Base-by-base conservation (phyloP, 352 stramenopile genomes). In the Phytophthora hybrid region DNA sequence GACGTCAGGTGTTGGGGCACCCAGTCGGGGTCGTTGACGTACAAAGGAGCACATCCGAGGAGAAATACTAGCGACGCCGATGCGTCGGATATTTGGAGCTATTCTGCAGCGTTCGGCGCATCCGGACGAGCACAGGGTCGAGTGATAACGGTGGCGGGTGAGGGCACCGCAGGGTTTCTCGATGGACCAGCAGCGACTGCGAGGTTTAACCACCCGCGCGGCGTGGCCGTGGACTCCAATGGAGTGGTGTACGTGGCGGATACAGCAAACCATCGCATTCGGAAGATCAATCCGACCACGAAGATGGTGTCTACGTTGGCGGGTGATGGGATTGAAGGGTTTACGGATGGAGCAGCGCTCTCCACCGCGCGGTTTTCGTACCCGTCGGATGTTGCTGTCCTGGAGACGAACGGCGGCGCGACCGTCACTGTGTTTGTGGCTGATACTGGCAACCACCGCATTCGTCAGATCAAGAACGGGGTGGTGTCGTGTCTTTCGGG, bases 221-320 rank as follows among this genome's bases (percentile, higher is more conserved):
- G 95, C 62, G 84, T 99, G 21, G 95, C 94, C 1, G 88, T 98
- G 11, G 96, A 98, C 76, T 91, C 88, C 21, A 88, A 87, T 11
- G 93, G 95, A 8, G 90, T 98, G 44, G 87, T 99, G 6, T 99
- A 98, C 76, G 93, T 99, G 3, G 94, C 94, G 1, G 97, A 99
- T 77, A 99, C 91, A 18, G 91, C 91, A 39, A 99, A 99, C 78
- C 96, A 98, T 73, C 59, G 91, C 10, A 98, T 99, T 44, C 80
- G 95, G n/a, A 82, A 82, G 37, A 92, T 98, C 37, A 84, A 94
- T 53, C 76, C 81, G 0, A 66, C 34, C 2, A 83, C 77, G 0
- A 71, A 85, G 32, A 74, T 46, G 1, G 87, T 93, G 14, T 69
- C 80, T 1, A 95, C 86, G 1, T 59, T 94, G 4, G 85, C 85